Percentiles rank a stretch among this genome's conserved stretches.
Conservation (phyloP, 306 rosid species). For the Betula pendula region DNA sequence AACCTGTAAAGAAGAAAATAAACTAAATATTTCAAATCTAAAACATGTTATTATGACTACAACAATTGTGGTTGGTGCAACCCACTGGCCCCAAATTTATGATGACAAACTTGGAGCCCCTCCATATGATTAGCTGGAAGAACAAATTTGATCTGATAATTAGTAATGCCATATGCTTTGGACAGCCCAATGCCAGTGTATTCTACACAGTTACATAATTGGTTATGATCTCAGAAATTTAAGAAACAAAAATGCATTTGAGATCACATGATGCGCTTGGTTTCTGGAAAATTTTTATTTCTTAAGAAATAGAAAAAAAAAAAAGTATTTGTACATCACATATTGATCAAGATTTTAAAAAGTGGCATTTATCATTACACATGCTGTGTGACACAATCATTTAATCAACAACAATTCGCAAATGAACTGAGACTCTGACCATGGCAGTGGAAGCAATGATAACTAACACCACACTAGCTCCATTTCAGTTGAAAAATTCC, state of each 20-base stretch:
- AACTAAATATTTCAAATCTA: constrained; percentile 27
- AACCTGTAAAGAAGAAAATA: constrained; percentile 58
- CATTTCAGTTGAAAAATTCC: neutral
- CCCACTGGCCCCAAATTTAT: neutral
- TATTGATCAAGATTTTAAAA: too few species aligned
- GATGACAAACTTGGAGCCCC: neutral
- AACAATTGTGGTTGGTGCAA: constrained; percentile 1
- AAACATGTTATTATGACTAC: constrained; percentile 25
- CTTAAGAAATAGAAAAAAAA: too few species aligned
- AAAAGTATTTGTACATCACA: too few species aligned
- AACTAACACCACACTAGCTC: neutral
- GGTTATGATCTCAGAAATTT: neutral
- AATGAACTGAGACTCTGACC: neutral
- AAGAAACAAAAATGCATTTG: neutral
- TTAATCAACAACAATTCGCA: neutral
- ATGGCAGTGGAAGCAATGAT: neutral
- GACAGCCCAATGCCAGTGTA: neutral
- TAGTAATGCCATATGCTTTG: neutral
- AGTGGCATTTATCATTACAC: too few species aligned
- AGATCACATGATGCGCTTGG: neutral
- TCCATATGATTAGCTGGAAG: neutral
- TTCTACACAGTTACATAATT: neutral
- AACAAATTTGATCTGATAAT: neutral
- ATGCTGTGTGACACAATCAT: neutral
- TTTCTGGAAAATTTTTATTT: neutral